phyloP scores from a whole-genome alignment of 164 flowering plant species.

The Echeveria elegans region DNA sequence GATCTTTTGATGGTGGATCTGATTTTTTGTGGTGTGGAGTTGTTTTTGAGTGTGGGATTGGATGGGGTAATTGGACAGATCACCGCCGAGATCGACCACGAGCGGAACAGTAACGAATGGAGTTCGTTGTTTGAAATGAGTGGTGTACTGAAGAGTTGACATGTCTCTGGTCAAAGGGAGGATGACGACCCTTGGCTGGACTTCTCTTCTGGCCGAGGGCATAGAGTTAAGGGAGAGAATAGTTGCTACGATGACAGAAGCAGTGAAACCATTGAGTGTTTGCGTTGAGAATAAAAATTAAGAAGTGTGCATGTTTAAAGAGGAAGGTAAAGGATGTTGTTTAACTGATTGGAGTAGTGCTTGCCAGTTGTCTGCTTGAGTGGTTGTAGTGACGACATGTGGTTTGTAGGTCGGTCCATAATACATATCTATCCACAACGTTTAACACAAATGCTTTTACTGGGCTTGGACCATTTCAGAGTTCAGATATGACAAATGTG shows the following conservation, averaged over 20 bases:
- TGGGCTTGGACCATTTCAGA: too few species aligned
- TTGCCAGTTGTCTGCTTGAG: too few species aligned
- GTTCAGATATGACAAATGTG: too few species aligned
- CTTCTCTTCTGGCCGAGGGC: not conserved
- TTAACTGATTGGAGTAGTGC: not conserved
- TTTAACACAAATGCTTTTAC: too few species aligned
- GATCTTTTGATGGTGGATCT: too few species aligned
- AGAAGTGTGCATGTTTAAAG: too few species aligned
- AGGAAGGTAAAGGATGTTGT: not conserved
- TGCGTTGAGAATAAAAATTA: not conserved
- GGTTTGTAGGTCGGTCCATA: too few species aligned
- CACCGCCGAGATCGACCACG: constrained; percentile 28
- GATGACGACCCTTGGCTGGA: constrained; percentile 10
- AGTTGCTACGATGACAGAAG: not conserved
- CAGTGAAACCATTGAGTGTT: not conserved
- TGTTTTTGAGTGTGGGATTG: too few species aligned
- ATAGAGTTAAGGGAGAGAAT: not conserved
- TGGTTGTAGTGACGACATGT: too few species aligned
- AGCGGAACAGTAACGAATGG: constrained; percentile 16
- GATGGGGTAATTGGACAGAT: too few species aligned
- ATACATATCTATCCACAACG: too few species aligned
- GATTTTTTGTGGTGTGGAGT: too few species aligned
- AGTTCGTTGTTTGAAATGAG: constrained; percentile 20
- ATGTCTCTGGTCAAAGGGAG: constrained; percentile 10
- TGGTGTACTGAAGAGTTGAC: constrained; percentile 17